A percentile compares a stretch with the other conserved stretches of the same genome.
Evolutionary conservation across 371 early-diverging fungal genomes (phyloP).

Genomic region (Funneliformis caledonium): DNA sequence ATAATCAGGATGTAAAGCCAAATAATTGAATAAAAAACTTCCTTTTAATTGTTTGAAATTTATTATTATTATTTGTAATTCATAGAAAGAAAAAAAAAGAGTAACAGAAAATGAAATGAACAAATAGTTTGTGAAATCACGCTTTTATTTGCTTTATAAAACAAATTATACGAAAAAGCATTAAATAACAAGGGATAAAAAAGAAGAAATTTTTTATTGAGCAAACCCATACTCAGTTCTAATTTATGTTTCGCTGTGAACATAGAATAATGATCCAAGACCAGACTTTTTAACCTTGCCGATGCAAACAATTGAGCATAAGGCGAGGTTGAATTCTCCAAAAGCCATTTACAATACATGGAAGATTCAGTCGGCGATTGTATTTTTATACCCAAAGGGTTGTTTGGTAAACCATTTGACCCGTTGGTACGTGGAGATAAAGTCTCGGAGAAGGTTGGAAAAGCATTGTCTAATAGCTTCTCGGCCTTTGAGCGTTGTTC

Average conservation of each 20-base stretch:
- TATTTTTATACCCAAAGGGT: constrained; percentile 51
- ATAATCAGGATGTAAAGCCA: constrained; percentile 67
- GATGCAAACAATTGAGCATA: constrained; percentile 76
- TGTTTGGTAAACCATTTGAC: constrained; percentile 53
- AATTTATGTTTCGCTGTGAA: constrained; percentile 65
- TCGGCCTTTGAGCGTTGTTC: constrained; percentile 73
- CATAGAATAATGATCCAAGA: constrained; percentile 68
- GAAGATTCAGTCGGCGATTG: constrained; percentile 75
- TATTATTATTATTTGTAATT: background rate
- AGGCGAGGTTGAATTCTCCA: constrained; percentile 71
- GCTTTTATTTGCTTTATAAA: constrained; percentile 14
- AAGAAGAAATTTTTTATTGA: constrained; percentile 11
- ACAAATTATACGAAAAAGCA: background rate
- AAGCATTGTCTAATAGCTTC: constrained; percentile 73
- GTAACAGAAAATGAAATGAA: constrained; percentile 6
- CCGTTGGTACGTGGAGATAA: constrained; percentile 28
- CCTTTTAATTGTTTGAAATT: constrained; percentile 45
- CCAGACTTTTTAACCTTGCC: constrained; percentile 65
- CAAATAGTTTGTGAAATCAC: background rate
- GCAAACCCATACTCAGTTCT: constrained; percentile 64
- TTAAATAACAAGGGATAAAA: background rate
- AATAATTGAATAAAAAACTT: constrained; percentile 70
- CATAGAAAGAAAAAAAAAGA: background rate
- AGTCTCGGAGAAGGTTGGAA: constrained; percentile 72
- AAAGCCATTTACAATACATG: constrained; percentile 66